Evolutionary conservation across 345 rosid species (phyloP).

Genomic region (Jatropha curcas): DNA sequence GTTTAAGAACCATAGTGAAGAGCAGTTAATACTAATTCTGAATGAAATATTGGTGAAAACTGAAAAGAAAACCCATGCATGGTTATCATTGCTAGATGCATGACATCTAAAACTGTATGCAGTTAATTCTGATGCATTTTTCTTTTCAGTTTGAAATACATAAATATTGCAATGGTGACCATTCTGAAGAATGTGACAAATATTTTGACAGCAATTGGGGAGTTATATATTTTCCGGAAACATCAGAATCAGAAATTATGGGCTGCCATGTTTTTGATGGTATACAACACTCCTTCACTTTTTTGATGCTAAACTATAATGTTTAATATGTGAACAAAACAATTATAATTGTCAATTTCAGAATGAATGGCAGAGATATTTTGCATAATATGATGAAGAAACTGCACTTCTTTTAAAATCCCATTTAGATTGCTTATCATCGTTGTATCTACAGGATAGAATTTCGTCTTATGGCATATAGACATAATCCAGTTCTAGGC

Average conservation of each 20-base stretch:
- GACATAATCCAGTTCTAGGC: background rate
- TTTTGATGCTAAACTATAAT: background rate
- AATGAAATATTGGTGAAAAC: background rate
- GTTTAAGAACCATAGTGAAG: background rate
- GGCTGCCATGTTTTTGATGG: constrained; percentile 95
- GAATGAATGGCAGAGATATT: background rate
- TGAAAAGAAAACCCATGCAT: background rate
- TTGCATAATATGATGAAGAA: background rate
- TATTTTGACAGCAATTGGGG: constrained; percentile 87
- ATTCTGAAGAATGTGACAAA: constrained; percentile 91
- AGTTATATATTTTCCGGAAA: constrained; percentile 74
- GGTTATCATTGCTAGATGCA: background rate
- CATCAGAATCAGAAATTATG: constrained; percentile 90
- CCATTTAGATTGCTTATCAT: background rate
- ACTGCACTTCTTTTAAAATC: background rate
- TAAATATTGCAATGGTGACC: constrained; percentile 95
- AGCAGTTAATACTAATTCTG: background rate
- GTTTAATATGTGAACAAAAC: background rate
- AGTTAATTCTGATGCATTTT: constrained; percentile 19
- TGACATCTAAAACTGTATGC: background rate
- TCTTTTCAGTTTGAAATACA: constrained; percentile 81
- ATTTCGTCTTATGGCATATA: background rate
- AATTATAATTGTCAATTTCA: background rate
- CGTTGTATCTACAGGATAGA: background rate
- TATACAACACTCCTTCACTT: constrained; percentile 22